A percentile compares a stretch with the other conserved stretches of the same genome.
These are phyloP conservation scores for Aegilops bicornis DNA, from an alignment of 176 grass and related monocot species.

Conservation along the genomic window DNA sequence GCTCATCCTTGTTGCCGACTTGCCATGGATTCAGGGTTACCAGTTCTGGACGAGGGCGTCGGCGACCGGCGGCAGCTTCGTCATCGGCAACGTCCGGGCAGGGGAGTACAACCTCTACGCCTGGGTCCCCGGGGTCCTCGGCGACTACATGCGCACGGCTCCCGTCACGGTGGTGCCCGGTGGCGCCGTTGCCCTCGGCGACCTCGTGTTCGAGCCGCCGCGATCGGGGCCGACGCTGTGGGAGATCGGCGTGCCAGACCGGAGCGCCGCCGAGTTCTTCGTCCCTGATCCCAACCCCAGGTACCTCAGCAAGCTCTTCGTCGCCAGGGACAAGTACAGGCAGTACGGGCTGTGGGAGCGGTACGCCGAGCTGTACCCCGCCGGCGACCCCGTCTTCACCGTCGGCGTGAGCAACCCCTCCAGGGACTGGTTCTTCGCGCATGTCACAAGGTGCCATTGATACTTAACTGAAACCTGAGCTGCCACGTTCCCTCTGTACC, in stretches of 20 bases:
- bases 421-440: neutral
- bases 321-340: neutral
- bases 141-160: slow-evolving; percentile 50
- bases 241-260: slow-evolving; percentile 73
- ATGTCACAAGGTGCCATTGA: neutral
- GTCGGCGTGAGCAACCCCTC: neutral
- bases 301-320: slow-evolving; percentile 46
- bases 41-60: slow-evolving; percentile 65
- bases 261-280: slow-evolving; percentile 71
- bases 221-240: slow-evolving; percentile 64
- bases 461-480: neutral
- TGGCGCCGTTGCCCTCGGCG: slow-evolving; percentile 8
- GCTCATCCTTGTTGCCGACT: neutral
- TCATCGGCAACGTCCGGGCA: slow-evolving; percentile 39
- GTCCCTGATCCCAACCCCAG: slow-evolving; percentile 50
- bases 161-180: neutral
- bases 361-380: neutral
- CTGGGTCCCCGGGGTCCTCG: slow-evolving; percentile 67
- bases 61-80: slow-evolving; percentile 14
- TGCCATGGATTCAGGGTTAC: slow-evolving; percentile 16
- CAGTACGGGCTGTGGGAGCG: neutral
- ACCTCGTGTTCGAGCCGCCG: slow-evolving; percentile 49
- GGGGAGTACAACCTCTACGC: slow-evolving; percentile 66
- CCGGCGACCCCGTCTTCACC: neutral
- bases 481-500: neutral